Percentiles rank a stretch among this genome's conserved stretches.
Evolutionary conservation across 2,329 filamentous ascomycete genomes (phyloP).

Genomic region (Hortaea werneckii): DNA sequence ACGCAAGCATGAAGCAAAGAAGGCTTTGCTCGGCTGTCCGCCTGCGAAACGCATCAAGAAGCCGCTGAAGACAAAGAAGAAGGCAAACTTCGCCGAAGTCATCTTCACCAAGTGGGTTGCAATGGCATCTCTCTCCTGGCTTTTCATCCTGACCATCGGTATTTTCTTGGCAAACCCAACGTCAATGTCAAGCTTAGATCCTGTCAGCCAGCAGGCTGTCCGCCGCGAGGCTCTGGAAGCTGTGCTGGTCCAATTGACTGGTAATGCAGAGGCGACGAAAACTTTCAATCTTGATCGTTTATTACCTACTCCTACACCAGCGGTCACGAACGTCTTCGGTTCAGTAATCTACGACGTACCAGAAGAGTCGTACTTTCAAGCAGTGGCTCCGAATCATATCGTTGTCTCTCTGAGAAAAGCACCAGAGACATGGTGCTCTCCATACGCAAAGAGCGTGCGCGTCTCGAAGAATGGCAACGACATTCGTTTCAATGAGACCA

Average conservation of each 20-base stretch:
- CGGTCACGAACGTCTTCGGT: constrained; percentile 5
- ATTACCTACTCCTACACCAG: constrained; percentile 11
- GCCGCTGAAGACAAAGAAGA: too few relatives aligned
- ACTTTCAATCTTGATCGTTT: constrained; percentile 18
- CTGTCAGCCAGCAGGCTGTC: neutral
- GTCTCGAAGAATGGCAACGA: constrained; percentile 2
- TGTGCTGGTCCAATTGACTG: constrained; percentile 10
- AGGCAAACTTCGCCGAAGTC: too few relatives aligned
- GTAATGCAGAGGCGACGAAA: constrained; percentile 9
- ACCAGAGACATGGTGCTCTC: neutral
- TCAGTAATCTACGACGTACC: neutral
- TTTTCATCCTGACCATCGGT: too few relatives aligned
- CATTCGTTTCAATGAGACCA: constrained; percentile 13
- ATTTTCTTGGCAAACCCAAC: too few relatives aligned
- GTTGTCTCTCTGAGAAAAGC: constrained; percentile 16
- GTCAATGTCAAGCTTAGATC: too few relatives aligned
- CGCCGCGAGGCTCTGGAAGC: constrained; percentile 8
- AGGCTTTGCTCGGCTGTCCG: too few relatives aligned
- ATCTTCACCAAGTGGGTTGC: too few relatives aligned
- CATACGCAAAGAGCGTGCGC: neutral
- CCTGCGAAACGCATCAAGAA: too few relatives aligned
- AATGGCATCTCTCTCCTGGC: too few relatives aligned
- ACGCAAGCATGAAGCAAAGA: too few relatives aligned
- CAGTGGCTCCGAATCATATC: constrained; percentile 14
- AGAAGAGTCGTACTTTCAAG: constrained; percentile 9